Percentiles rank a stretch among this genome's conserved stretches.
Evolutionary conservation across 768 basidiomycete species (phyloP).

Genomic region (Kwoniella dejecticola): DNA sequence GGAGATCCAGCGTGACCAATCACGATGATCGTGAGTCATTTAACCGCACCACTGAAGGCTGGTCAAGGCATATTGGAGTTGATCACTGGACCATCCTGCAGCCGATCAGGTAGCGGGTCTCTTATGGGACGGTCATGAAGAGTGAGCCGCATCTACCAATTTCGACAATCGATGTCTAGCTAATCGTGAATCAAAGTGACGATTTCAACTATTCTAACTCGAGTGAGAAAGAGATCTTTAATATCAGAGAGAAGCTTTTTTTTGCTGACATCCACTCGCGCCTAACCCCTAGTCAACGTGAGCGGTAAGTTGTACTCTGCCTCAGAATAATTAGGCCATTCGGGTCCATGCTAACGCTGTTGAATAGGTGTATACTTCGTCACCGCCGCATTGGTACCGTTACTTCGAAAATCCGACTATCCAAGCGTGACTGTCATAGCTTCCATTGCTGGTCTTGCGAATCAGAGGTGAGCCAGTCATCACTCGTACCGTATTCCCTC

Average conservation of each 20-base stretch:
- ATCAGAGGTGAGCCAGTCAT: slow-evolving; percentile 28
- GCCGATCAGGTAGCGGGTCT: slow-evolving; percentile 33
- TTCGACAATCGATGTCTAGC: too few species aligned
- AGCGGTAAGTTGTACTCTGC: slow-evolving; percentile 36
- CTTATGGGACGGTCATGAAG: slow-evolving; percentile 31
- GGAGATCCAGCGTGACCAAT: slow-evolving; percentile 28
- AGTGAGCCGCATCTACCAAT: slow-evolving; percentile 20
- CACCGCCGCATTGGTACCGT: slow-evolving; percentile 40
- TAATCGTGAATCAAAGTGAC: slow-evolving; percentile 21
- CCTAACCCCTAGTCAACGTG: slow-evolving; percentile 32
- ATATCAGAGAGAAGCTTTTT: too few species aligned
- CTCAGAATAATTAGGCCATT: background rate
- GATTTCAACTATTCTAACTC: slow-evolving; percentile 40
- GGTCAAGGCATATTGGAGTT: background rate
- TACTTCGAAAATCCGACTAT: slow-evolving; percentile 34
- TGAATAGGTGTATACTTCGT: slow-evolving; percentile 47
- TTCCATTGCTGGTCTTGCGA: slow-evolving; percentile 44
- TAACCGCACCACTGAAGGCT: background rate
- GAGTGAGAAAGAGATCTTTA: slow-evolving; percentile 27
- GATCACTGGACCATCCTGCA: background rate
- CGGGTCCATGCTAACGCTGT: slow-evolving; percentile 7
- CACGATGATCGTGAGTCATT: slow-evolving; percentile 44
- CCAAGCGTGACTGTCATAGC: slow-evolving; percentile 45
- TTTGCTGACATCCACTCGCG: too few species aligned
- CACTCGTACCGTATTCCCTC: background rate